A percentile compares a stretch with the other conserved stretches of the same genome.
Conservation (phyloP, 2,329 filamentous ascomycete species). For the Microsporum ferrugineum region DNA sequence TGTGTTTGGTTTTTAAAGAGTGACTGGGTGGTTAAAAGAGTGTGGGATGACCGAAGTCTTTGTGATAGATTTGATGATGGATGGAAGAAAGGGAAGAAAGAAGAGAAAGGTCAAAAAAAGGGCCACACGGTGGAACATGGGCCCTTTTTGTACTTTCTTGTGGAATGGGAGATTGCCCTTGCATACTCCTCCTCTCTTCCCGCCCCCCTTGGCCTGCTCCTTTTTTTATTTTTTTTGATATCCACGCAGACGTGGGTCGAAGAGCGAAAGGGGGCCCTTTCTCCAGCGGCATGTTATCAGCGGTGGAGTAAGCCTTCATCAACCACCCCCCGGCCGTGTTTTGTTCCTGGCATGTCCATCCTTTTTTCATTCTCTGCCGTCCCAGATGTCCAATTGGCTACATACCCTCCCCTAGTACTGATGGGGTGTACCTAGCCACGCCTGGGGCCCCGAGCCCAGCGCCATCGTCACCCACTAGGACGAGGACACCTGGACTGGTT, state of each 20-base stretch:
- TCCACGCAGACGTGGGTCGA: background rate
- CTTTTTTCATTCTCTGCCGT: background rate
- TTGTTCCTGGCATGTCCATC: background rate
- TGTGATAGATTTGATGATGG: constrained; percentile 24
- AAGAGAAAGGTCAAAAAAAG: constrained; percentile 17
- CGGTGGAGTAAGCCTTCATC: background rate
- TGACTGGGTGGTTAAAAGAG: constrained; percentile 30
- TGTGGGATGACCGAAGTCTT: constrained; percentile 36
- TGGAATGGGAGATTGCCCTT: constrained; percentile 14
- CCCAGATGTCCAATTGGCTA: background rate
- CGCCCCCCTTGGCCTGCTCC: background rate
- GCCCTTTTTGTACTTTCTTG: constrained; percentile 15
- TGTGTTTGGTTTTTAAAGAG: constrained; percentile 19
- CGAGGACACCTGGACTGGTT: background rate
- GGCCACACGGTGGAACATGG: constrained; percentile 7
- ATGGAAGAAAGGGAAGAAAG: constrained; percentile 19
- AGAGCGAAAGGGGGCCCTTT: background rate
- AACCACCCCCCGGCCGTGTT: background rate
- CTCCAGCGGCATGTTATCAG: background rate
- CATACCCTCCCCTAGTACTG: background rate
- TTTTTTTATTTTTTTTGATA: background rate
- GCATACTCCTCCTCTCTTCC: background rate
- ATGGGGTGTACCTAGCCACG: background rate
- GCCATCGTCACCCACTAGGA: background rate
- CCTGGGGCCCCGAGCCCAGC: background rate